Evolutionary conservation across 202 grass and related monocot genomes (phyloP).

Genomic region (Elaeis oleifera): DNA sequence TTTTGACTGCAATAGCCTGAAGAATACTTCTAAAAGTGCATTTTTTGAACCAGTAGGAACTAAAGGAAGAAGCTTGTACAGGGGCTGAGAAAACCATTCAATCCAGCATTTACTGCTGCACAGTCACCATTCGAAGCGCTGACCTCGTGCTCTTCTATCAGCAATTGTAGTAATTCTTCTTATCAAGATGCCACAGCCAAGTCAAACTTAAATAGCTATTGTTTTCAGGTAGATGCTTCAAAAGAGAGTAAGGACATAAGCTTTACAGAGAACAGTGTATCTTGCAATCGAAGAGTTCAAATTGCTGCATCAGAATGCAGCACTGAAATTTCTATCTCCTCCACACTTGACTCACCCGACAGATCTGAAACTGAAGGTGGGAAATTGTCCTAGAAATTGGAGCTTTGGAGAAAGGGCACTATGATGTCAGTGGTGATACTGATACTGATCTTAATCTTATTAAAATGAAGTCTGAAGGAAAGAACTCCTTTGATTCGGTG

Average conservation of each 20-base stretch:
- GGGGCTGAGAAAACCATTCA: background rate
- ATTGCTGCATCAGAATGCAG: slow-evolving; percentile 13
- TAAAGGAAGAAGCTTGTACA: slow-evolving; percentile 6
- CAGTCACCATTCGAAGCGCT: slow-evolving; percentile 11
- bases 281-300: slow-evolving; percentile 2
- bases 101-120: slow-evolving; percentile 4
- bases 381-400: slow-evolving; percentile 14
- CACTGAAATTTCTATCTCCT: slow-evolving; percentile 17
- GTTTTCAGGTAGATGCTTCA: background rate
- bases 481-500: background rate
- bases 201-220: background rate
- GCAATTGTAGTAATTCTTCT: background rate
- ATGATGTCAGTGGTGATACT: background rate
- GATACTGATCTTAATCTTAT: background rate
- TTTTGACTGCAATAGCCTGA: background rate
- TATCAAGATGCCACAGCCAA: slow-evolving; percentile 8
- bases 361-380: slow-evolving; percentile 13
- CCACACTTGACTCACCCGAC: slow-evolving; percentile 1
- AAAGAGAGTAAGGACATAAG: background rate
- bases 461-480: background rate
- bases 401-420: slow-evolving; percentile 6
- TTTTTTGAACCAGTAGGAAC: background rate
- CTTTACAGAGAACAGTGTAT: background rate
- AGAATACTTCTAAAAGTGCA: background rate
- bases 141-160: background rate